These are phyloP conservation scores for Rhynchosporium secalis DNA, from an alignment of 2,329 filamentous ascomycete species.

Conservation along the genomic window DNA sequence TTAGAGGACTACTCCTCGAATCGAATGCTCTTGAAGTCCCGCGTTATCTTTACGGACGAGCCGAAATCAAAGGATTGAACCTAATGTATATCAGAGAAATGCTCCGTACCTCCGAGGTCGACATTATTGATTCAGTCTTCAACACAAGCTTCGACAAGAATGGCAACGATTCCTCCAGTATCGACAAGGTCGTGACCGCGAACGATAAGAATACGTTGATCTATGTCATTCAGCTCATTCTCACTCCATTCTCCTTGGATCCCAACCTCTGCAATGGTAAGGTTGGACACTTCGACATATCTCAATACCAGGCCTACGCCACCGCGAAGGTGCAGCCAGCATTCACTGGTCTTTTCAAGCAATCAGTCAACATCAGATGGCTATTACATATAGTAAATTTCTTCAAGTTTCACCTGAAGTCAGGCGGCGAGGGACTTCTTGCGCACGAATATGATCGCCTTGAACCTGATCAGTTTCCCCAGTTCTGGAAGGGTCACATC, in stretches of 20 bases:
- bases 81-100: conserved; percentile 28
- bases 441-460: conserved; percentile 42
- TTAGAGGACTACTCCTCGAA: conserved; percentile 46
- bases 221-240: conserved; percentile 34
- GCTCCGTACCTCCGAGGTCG: conserved; percentile 24
- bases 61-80: conserved; percentile 33
- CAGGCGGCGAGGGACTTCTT: conserved; percentile 43
- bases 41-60: conserved; percentile 33
- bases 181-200: conserved; percentile 17
- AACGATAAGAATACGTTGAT: conserved; percentile 19
- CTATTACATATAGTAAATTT: conserved; percentile 51
- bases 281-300: conserved; percentile 43
- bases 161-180: not conserved
- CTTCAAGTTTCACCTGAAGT: conserved; percentile 52
- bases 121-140: conserved; percentile 35
- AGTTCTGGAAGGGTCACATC: conserved; percentile 45
- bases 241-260: conserved; percentile 32
- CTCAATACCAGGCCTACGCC: conserved; percentile 48
- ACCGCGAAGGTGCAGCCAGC: conserved; percentile 41
- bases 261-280: conserved; percentile 33
- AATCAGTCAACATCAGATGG: conserved; percentile 39
- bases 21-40: conserved; percentile 29
- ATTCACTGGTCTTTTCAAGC: conserved; percentile 43
- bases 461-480: conserved; percentile 42
- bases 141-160: conserved; percentile 24